Percentiles rank a stretch among this genome's conserved stretches.
Evolutionary conservation across 768 basidiomycete genomes (phyloP).

Genomic region (Gloeophyllum trabeum): DNA sequence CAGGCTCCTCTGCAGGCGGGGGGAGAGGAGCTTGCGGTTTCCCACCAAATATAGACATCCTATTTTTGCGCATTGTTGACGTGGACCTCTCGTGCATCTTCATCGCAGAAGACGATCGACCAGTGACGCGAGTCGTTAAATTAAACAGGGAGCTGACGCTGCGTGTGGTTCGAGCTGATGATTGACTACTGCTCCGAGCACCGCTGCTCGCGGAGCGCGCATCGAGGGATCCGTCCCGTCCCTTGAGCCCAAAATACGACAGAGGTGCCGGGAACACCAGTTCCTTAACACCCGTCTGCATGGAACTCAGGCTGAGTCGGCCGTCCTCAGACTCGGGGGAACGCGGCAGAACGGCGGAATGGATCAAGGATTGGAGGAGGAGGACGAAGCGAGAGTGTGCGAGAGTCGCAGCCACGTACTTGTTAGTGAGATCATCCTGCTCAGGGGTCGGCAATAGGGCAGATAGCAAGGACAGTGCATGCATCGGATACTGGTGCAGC

Average conservation of each 20-base stretch:
- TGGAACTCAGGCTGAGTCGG: conserved; percentile 11
- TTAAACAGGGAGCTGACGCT: too few relatives aligned
- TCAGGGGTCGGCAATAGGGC: conserved; percentile 18
- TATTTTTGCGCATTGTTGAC: conserved; percentile 6
- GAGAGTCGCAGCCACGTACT: conserved; percentile 37
- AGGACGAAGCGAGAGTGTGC: conserved; percentile 71
- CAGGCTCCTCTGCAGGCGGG: conserved; percentile 36
- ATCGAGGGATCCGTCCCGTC: too few relatives aligned
- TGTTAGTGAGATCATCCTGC: conserved; percentile 21
- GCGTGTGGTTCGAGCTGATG: too few relatives aligned
- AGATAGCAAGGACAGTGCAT: conserved; percentile 45
- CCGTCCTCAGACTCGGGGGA: conserved; percentile 20
- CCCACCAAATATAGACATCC: conserved; percentile 27
- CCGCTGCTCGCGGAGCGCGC: too few relatives aligned
- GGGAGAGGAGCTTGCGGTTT: conserved; percentile 20
- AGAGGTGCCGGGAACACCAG: conserved; percentile 71
- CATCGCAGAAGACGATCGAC: background rate
- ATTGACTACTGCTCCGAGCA: too few relatives aligned
- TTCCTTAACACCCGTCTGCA: conserved; percentile 29
- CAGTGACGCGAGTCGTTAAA: too few relatives aligned
- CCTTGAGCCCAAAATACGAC: conserved; percentile 23
- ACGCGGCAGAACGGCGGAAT: conserved; percentile 37
- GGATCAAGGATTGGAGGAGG: conserved; percentile 59
- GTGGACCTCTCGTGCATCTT: background rate
- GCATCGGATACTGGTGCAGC: conserved; percentile 62